Percentiles rank a stretch among this genome's conserved stretches.
Evolutionary conservation across 257 asterid species (phyloP).

Genomic region (Galeopsis tetrahit): DNA sequence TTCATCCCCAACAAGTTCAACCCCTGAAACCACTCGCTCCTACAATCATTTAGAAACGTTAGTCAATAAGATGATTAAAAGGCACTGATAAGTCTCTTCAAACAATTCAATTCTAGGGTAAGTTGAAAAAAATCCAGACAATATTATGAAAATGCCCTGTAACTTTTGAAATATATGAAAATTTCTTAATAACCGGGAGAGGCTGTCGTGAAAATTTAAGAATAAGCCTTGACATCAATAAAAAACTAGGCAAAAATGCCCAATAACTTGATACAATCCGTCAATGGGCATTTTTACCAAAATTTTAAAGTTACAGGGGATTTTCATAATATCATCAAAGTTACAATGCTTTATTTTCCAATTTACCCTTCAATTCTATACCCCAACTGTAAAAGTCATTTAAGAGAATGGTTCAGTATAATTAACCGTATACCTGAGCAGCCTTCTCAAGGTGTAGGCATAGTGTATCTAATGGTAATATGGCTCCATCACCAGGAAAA

Average conservation of each 20-base stretch:
- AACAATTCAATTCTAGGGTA: neutral
- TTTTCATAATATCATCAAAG: no score
- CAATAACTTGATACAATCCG: no score
- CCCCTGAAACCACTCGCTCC: slow-evolving; percentile 81
- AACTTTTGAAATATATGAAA: no score
- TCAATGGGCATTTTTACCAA: no score
- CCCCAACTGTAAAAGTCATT: neutral
- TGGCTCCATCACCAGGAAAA: slow-evolving; percentile 88
- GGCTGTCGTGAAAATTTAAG: no score
- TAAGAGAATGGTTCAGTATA: neutral
- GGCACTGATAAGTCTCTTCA: neutral
- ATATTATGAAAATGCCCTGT: no score
- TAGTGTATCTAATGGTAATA: slow-evolving; percentile 82
- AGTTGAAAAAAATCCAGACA: no score
- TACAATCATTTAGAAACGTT: slow-evolving; percentile 34
- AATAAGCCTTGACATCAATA: no score
- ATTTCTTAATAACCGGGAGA: no score
- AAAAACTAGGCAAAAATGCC: no score
- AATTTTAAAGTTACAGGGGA: no score
- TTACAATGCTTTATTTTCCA: no score
- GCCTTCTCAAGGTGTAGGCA: slow-evolving; percentile 95
- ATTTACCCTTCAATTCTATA: neutral
- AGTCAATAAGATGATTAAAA: slow-evolving; percentile 19
- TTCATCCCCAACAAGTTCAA: slow-evolving; percentile 86
- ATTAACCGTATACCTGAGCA: slow-evolving; percentile 54